phyloP scores from a whole-genome alignment of 192 early-diverging fungal genomes.

The Rhizophlyctis rosea region DNA sequence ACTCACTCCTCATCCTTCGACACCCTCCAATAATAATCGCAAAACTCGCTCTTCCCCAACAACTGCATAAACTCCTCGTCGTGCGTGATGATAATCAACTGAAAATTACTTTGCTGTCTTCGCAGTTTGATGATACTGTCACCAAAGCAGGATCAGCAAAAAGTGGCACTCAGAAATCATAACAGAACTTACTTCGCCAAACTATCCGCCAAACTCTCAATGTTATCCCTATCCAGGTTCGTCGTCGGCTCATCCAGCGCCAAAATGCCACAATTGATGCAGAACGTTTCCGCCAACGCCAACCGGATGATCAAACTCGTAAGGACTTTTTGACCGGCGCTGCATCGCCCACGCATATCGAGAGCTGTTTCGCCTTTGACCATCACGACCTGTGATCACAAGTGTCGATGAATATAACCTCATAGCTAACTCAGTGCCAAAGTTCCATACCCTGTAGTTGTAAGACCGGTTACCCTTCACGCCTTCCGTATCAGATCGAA shows the following conservation, averaged over 20 bases:
- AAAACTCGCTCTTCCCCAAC: constrained; percentile 73
- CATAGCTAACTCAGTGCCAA: not conserved
- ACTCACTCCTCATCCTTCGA: constrained; percentile 66
- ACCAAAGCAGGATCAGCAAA: constrained; percentile 5
- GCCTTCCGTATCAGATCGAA: constrained; percentile 82
- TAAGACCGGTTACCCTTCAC: constrained; percentile 69
- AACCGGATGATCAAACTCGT: constrained; percentile 93
- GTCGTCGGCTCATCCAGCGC: constrained; percentile 98
- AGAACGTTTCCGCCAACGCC: constrained; percentile 93
- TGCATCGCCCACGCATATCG: constrained; percentile 94
- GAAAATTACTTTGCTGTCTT: constrained; percentile 84
- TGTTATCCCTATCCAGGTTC: constrained; percentile 87
- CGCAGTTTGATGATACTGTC: constrained; percentile 76
- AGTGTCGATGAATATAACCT: constrained; percentile 1
- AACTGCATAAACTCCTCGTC: constrained; percentile 92
- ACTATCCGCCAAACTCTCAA: constrained; percentile 77
- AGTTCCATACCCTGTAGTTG: constrained; percentile 72
- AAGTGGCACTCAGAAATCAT: constrained; percentile 7
- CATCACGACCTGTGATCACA: constrained; percentile 76
- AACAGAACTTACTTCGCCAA: constrained; percentile 58
- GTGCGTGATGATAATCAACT: constrained; percentile 96
- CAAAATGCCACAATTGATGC: constrained; percentile 86
- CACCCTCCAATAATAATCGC: constrained; percentile 87
- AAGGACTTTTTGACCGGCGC: constrained; percentile 96
- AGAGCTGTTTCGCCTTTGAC: constrained; percentile 76